Conservation (phyloP, 352 stramenopile genomes). For the Globisporangium paddicum region DNA sequence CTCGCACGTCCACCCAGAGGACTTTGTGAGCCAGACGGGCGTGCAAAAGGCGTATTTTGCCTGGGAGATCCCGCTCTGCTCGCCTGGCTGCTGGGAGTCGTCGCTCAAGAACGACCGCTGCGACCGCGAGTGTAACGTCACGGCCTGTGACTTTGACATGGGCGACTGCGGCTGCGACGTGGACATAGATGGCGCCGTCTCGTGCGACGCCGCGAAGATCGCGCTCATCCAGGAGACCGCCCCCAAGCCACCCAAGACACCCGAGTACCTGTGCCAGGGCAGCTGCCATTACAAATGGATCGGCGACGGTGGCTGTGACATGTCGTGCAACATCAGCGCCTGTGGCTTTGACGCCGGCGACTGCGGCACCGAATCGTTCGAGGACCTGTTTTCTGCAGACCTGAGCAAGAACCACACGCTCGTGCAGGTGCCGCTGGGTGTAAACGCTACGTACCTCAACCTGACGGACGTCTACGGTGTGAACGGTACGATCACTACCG, state of each 20-base stretch:
- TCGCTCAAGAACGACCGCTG: conserved; percentile 84
- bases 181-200: conserved; percentile 34
- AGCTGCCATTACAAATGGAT: conserved; percentile 78
- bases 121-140: conserved; percentile 87
- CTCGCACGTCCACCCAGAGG: conserved; percentile 78
- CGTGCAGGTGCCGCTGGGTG: conserved; percentile 51
- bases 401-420: conserved; percentile 52
- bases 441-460: conserved; percentile 69
- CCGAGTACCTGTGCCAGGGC: conserved; percentile 62
- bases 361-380: conserved; percentile 40
- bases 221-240: conserved; percentile 46
- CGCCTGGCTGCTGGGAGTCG: conserved; percentile 61
- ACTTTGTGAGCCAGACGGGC: conserved; percentile 87
- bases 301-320: conserved; percentile 76
- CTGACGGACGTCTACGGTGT: conserved; percentile 55
- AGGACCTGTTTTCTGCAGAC: conserved; percentile 40
- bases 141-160: conserved; percentile 89
- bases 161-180: conserved; percentile 90
- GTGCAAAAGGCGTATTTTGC: conserved; percentile 91
- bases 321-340: conserved; percentile 68
- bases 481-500: conserved; percentile 47
- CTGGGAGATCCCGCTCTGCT: conserved; percentile 92
- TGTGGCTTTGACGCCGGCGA: conserved; percentile 87
- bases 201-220: conserved; percentile 58
- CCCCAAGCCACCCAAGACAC: conserved; percentile 39